Percentiles rank a stretch among this genome's conserved stretches.
These are phyloP conservation scores for Tulasnella sp. DNA, from an alignment of 768 basidiomycete genomes.

Conservation along the genomic window DNA sequence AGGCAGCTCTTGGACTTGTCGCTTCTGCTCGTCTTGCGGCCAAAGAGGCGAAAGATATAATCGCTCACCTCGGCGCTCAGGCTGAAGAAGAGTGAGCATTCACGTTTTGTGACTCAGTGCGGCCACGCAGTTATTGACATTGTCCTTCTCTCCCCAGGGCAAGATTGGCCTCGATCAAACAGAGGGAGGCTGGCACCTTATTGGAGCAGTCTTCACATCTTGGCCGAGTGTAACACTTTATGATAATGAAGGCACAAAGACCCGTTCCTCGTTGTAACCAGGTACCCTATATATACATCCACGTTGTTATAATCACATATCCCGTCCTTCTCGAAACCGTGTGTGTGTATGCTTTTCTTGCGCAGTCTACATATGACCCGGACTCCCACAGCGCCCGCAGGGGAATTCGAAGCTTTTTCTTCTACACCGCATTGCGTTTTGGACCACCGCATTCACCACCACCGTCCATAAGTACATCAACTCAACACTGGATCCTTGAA, in stretches of 20 bases:
- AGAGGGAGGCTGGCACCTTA: slow-evolving; percentile 5
- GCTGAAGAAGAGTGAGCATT: slow-evolving; percentile 12
- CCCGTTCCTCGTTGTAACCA: not conserved
- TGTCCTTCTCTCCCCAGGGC: not conserved
- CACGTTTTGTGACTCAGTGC: not conserved
- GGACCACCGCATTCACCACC: too few species aligned
- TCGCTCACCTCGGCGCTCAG: not conserved
- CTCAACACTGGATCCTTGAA: not conserved
- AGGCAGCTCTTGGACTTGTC: not conserved
- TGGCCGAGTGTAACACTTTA: not conserved
- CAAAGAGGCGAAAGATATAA: slow-evolving; percentile 8
- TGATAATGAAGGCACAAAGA: not conserved
- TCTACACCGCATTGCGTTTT: too few species aligned
- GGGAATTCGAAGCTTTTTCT: too few species aligned
- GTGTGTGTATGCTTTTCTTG: not conserved
- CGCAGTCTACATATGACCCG: not conserved
- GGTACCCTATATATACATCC: not conserved
- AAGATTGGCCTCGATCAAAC: slow-evolving; percentile 4
- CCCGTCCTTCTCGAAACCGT: not conserved
- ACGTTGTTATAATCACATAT: not conserved
- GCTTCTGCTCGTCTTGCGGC: slow-evolving; percentile 2
- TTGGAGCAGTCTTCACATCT: not conserved
- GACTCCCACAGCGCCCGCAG: too few species aligned
- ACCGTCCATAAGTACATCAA: not conserved
- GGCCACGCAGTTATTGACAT: not conserved